Evolutionary conservation across 768 basidiomycete species (phyloP).

Genomic region (Mycena latifolia): DNA sequence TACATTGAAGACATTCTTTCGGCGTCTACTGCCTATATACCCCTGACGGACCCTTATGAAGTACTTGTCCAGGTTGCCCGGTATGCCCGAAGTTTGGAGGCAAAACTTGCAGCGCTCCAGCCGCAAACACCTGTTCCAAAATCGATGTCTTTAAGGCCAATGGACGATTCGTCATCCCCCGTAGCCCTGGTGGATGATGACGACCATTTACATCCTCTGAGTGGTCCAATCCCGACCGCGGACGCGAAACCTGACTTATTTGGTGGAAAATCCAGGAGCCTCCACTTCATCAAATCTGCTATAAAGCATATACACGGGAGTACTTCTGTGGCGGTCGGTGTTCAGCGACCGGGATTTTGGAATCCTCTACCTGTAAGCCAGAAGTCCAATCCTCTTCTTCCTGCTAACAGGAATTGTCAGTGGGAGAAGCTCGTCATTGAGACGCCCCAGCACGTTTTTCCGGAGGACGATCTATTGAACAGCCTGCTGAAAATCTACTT

Average conservation of each 20-base stretch:
- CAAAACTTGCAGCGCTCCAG: conserved; percentile 3
- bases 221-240: background rate
- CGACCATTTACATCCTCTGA: background rate
- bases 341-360: conserved; percentile 35
- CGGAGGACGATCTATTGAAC: too few species aligned
- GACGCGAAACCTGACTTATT: background rate
- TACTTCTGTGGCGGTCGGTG: conserved; percentile 3
- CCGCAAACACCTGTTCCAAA: background rate
- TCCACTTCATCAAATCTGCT: conserved; percentile 10
- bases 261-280: conserved; percentile 19
- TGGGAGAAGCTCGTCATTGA: too few species aligned
- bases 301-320: conserved; percentile 15
- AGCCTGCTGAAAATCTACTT: too few species aligned
- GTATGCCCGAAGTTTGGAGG: conserved; percentile 22
- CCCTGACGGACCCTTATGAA: conserved; percentile 4
- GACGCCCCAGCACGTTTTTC: too few species aligned
- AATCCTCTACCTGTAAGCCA: conserved; percentile 19
- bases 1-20: conserved; percentile 16
- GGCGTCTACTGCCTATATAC: conserved; percentile 12
- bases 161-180: background rate
- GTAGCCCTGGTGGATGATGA: background rate
- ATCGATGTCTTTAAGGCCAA: background rate
- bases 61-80: conserved; percentile 12
- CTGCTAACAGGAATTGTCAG: background rate
- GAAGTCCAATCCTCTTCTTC: background rate